Evolutionary conservation across 2,329 filamentous ascomycete genomes (phyloP), one percentile per base, ranked within the genome.

Genomic region (Claviceps citrina): DNA sequence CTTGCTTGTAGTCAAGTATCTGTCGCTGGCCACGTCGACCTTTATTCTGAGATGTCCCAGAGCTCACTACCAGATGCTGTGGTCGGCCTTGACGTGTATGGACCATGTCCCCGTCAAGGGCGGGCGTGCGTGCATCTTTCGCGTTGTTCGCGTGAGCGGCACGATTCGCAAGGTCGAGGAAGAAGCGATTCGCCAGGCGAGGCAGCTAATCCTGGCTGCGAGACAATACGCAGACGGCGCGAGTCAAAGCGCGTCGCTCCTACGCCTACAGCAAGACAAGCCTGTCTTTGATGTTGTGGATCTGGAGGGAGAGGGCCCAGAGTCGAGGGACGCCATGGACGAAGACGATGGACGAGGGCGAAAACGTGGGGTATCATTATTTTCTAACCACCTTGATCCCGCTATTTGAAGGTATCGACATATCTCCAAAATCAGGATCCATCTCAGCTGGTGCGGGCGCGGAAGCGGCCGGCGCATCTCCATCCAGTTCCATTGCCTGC

Each of bases 131-230:
- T 93, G 87, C 52, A 79, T 89, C 1, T 82, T 93, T 46, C 77
- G 80, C 34, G 86, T 98, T 12, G 75, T 93, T 6, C 73, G 84
- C 45, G 84, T 95, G 12, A 91, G 84, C 47, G 91, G 89, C 13
- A 98, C 91, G 3, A 94, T 98, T 53, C 80, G 79, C 50, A 94
- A 93, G 60, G 81, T 78, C 2, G 87, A 96, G 60, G 79, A 93
- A 55, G 87, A 94, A 59, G 85, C 86, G 27, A 81, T 96, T 51
- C 71, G 78, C 4, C 70, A 84, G 44, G 84, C 85, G 31, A 78
- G 81, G 49, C 66, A 70, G 42, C 71, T 85, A 42, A 78, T 93
- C 44, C 64, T 82, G 32, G 71, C 76, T 24, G 77, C 81, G 39
- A 73, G 71, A 53, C 71, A 70, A 33, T 51, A 58, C 12, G 41